Percentiles rank a stretch among this genome's conserved stretches.
Evolutionary conservation across 2,329 filamentous ascomycete genomes (phyloP).

Genomic region (Calonectria ilicicola): DNA sequence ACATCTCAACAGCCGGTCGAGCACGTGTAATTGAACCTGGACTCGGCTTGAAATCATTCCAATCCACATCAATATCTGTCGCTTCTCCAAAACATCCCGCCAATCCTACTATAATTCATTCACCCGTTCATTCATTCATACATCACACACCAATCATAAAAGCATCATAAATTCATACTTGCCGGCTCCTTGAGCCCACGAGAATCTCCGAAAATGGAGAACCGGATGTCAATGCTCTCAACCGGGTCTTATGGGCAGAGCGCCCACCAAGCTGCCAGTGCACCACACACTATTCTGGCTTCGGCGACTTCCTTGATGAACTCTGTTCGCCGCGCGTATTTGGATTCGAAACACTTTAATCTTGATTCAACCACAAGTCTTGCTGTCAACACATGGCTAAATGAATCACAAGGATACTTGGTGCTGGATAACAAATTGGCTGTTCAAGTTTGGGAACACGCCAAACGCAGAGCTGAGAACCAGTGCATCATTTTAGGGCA

Average conservation of each 20-base stretch:
- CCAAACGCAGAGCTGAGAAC: constrained; percentile 92
- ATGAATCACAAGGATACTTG: constrained; percentile 76
- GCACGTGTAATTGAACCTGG: background rate
- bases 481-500: constrained; percentile 91
- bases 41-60: background rate
- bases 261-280: background rate
- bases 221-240: constrained; percentile 3
- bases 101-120: too few species aligned
- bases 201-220: background rate
- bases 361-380: constrained; percentile 91
- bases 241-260: background rate
- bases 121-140: background rate
- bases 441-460: constrained; percentile 95
- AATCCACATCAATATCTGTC: background rate
- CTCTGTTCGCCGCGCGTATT: constrained; percentile 88
- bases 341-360: constrained; percentile 81
- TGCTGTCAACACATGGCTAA: constrained; percentile 96
- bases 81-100: background rate
- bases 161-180: background rate
- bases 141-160: background rate
- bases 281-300: background rate
- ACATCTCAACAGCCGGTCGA: background rate
- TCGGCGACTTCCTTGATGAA: constrained; percentile 66
- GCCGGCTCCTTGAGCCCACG: background rate
- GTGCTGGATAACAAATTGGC: constrained; percentile 85